Conservation (phyloP, 2,329 filamentous ascomycete genomes). For the Alternaria dauci region DNA sequence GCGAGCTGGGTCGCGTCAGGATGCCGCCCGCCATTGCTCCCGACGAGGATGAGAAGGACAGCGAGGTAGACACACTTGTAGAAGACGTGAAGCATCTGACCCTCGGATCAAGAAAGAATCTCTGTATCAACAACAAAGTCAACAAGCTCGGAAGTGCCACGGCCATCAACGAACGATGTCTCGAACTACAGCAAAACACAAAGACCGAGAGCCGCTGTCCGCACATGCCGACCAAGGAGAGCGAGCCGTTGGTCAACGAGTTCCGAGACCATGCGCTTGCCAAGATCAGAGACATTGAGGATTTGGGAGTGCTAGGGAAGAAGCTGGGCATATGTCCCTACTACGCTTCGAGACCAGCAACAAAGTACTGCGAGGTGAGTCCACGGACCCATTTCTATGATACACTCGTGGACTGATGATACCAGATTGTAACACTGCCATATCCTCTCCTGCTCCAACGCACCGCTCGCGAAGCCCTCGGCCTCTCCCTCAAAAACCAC, state of each 20-base stretch:
- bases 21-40: constrained; percentile 73
- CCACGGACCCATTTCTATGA: not conserved
- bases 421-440: constrained; percentile 82
- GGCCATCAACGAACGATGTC: constrained; percentile 91
- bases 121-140: constrained; percentile 89
- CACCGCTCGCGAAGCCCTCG: constrained; percentile 84
- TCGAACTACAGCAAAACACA: constrained; percentile 81
- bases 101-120: constrained; percentile 83
- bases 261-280: constrained; percentile 88
- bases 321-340: constrained; percentile 88
- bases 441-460: constrained; percentile 91
- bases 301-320: constrained; percentile 80
- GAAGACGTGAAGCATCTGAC: constrained; percentile 82
- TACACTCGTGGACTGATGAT: constrained; percentile 18
- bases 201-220: constrained; percentile 73
- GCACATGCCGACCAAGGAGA: constrained; percentile 81
- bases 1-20: constrained; percentile 79
- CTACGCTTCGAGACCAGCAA: constrained; percentile 87
- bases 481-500: constrained; percentile 84
- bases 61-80: constrained; percentile 43
- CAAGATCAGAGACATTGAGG: constrained; percentile 90
- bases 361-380: constrained; percentile 76
- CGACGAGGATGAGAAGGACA: constrained; percentile 21
- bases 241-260: constrained; percentile 73
- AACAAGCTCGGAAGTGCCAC: constrained; percentile 72